Conservation (phyloP, 352 stramenopile genomes). For the Elongisporangium prolatum region DNA sequence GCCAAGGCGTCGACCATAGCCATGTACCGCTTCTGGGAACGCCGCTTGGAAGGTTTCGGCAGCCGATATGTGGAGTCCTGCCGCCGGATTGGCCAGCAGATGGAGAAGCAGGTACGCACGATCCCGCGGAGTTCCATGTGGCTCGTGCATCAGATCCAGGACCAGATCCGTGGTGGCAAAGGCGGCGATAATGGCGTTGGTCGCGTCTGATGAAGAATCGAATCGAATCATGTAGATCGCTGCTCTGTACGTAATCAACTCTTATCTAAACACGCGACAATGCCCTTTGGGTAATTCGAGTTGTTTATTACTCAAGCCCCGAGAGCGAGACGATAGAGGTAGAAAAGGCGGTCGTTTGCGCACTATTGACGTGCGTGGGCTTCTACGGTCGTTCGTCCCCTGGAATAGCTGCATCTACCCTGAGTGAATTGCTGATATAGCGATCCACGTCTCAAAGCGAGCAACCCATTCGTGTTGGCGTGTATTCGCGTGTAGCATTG, state of each 20-base stretch:
- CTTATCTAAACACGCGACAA: background rate
- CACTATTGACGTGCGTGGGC: too few species aligned
- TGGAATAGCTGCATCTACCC: too few species aligned
- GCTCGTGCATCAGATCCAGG: constrained; percentile 41
- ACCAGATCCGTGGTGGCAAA: constrained; percentile 27
- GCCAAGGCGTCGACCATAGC: constrained; percentile 43
- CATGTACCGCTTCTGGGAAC: constrained; percentile 74
- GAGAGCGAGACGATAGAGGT: too few species aligned
- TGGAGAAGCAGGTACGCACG: constrained; percentile 51
- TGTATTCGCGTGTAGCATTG: too few species aligned
- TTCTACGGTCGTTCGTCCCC: background rate
- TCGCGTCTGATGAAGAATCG: background rate
- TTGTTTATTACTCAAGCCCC: too few species aligned
- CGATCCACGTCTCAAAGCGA: too few species aligned
- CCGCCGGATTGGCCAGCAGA: constrained; percentile 45
- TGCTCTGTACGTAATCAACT: background rate
- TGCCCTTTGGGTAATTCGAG: too few species aligned
- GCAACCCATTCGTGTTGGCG: too few species aligned
- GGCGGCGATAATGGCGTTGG: constrained; percentile 9
- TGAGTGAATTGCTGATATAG: too few species aligned
- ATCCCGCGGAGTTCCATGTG: constrained; percentile 41
- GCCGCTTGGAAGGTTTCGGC: constrained; percentile 55
- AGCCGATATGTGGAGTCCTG: constrained; percentile 72
- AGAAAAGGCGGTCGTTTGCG: too few species aligned
- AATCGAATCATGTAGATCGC: background rate